A percentile compares a stretch with the other conserved stretches of the same genome.
phyloP scores from a whole-genome alignment of 2,329 filamentous ascomycete genomes.

The Colletotrichum echinochloae region DNA sequence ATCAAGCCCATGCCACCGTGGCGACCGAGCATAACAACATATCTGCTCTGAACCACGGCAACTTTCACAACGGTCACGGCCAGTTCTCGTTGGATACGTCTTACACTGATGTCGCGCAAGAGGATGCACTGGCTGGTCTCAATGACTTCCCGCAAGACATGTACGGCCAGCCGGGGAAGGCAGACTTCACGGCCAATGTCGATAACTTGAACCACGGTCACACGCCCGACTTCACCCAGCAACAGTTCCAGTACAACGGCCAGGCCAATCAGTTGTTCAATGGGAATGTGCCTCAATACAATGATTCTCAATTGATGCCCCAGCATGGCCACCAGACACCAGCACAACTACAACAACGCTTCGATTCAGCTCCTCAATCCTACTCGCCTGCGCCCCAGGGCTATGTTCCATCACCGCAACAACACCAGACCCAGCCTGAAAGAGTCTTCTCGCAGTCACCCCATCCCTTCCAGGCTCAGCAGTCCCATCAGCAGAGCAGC shows the following conservation, averaged over 20 bases:
- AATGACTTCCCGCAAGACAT: conserved; percentile 53
- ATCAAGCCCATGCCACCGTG: conserved; percentile 36
- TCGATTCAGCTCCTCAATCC: conserved; percentile 35
- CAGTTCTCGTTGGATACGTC: conserved; percentile 35
- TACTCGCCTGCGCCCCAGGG: conserved; percentile 43
- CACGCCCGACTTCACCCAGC: conserved; percentile 49
- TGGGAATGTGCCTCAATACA: conserved; percentile 49
- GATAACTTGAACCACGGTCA: conserved; percentile 49
- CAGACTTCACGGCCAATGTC: conserved; percentile 46
- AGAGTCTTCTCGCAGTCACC: conserved; percentile 39
- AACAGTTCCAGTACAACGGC: conserved; percentile 50
- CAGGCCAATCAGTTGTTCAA: conserved; percentile 51
- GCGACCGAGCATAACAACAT: conserved; percentile 28
- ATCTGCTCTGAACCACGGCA: conserved; percentile 32
- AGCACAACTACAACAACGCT: conserved; percentile 50
- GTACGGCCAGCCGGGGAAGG: conserved; percentile 52
- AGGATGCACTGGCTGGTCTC: conserved; percentile 54
- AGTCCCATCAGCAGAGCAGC: conserved; percentile 28
- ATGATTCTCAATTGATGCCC: conserved; percentile 50
- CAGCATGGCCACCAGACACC: conserved; percentile 51
- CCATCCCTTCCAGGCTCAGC: conserved; percentile 36
- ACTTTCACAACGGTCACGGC: conserved; percentile 31
- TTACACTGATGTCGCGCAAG: conserved; percentile 50
- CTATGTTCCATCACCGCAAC: conserved; percentile 46
- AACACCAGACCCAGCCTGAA: conserved; percentile 39